phyloP scores from a whole-genome alignment of 768 basidiomycete species.

The Rhodotorula graminis region DNA sequence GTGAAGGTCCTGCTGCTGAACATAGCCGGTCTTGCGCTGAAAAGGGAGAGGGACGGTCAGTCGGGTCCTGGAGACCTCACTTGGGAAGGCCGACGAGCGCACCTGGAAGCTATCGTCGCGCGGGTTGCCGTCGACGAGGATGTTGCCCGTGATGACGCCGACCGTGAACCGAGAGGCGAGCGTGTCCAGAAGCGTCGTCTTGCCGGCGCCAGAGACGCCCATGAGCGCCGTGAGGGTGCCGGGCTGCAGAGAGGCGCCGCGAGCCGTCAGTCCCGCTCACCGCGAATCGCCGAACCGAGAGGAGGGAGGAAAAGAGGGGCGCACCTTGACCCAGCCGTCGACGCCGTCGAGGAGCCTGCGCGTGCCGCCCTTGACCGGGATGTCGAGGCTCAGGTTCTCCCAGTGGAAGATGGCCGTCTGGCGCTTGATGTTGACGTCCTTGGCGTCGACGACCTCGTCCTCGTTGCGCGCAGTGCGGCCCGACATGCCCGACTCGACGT shows the following conservation, averaged over 20 bases:
- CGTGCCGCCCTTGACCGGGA: constrained; percentile 36
- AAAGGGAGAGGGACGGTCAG: constrained; percentile 42
- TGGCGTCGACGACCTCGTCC: neutral
- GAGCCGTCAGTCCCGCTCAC: neutral
- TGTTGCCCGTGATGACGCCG: constrained; percentile 52
- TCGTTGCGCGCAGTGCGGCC: constrained; percentile 2
- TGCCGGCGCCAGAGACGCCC: constrained; percentile 53
- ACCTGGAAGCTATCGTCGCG: constrained; percentile 39
- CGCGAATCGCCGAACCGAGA: constrained; percentile 8
- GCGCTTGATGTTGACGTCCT: neutral
- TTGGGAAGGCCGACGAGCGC: neutral
- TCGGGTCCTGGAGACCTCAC: neutral
- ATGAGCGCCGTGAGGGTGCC: constrained; percentile 49
- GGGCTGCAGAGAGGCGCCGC: constrained; percentile 43
- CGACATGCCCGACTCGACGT: constrained; percentile 34
- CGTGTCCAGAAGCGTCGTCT: constrained; percentile 46
- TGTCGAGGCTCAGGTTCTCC: constrained; percentile 28
- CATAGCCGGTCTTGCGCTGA: constrained; percentile 49
- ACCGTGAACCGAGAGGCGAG: constrained; percentile 46
- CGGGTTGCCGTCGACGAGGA: constrained; percentile 50
- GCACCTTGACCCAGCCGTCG: constrained; percentile 45
- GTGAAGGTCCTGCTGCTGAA: constrained; percentile 47
- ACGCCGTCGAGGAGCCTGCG: constrained; percentile 38
- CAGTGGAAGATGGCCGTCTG: constrained; percentile 5
- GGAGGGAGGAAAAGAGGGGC: constrained; percentile 29